A percentile compares a stretch with the other conserved stretches of the same genome.
Conservation (phyloP, 371 early-diverging fungal genomes). For the Actinomucor elegans region DNA sequence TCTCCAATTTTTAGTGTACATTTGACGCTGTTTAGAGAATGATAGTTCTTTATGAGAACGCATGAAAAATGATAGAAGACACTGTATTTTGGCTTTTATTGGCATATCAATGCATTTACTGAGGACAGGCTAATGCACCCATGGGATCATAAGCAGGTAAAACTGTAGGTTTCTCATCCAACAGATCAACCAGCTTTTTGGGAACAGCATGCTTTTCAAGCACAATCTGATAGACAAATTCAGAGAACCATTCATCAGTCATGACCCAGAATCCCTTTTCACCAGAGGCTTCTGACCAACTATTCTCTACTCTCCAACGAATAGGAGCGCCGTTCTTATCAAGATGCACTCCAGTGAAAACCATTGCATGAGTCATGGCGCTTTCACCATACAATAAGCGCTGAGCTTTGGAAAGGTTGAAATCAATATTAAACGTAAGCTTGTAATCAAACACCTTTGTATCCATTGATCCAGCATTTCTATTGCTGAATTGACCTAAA, state of each 20-base stretch:
- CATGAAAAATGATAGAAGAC: too few species aligned
- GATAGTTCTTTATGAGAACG: too few species aligned
- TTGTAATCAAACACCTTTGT: constrained; percentile 66
- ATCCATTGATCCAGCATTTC: constrained; percentile 66
- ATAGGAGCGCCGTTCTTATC: constrained; percentile 59
- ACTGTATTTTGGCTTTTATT: too few species aligned
- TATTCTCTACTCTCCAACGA: constrained; percentile 84
- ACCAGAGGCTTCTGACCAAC: constrained; percentile 64
- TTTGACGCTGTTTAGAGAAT: too few species aligned
- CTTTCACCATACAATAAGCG: constrained; percentile 75
- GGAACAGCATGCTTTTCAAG: constrained; percentile 67
- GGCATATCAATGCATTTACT: not conserved
- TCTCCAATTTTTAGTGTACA: too few species aligned
- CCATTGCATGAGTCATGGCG: constrained; percentile 85
- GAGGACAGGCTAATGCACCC: constrained; percentile 57
- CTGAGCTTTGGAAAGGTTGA: constrained; percentile 69
- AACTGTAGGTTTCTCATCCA: constrained; percentile 63
- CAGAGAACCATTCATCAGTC: constrained; percentile 81
- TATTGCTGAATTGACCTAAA: constrained; percentile 39
- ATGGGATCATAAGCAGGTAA: constrained; percentile 79
- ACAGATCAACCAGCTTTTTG: constrained; percentile 55
- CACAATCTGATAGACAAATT: constrained; percentile 82
- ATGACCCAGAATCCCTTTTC: constrained; percentile 79
- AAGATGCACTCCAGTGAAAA: constrained; percentile 80
- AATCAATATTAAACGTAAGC: constrained; percentile 64